Evolutionary conservation across 75 land plant species (phyloP).

Genomic region (Selaginella tamariscina): DNA sequence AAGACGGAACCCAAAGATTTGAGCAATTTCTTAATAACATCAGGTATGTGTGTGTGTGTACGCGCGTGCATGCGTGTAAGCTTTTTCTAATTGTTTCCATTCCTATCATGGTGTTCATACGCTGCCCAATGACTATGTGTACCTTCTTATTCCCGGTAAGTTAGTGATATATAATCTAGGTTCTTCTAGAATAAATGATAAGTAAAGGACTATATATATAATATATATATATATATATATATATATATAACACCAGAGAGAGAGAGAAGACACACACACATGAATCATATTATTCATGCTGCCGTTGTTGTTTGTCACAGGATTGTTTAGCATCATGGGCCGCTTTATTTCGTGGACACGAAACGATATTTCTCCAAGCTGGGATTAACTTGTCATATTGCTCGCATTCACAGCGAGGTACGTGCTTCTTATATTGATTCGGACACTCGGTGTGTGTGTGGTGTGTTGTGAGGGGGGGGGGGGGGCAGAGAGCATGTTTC

Average conservation of each 20-base stretch:
- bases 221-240: too few species aligned
- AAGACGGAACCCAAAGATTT: slow-evolving; percentile 79
- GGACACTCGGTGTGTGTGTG: too few species aligned
- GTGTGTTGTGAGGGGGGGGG: too few species aligned
- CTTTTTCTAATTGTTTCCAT: slow-evolving; percentile 9
- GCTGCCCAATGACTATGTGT: slow-evolving; percentile 70
- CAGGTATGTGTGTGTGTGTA: slow-evolving; percentile 28
- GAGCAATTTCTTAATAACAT: slow-evolving; percentile 50
- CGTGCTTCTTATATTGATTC: background rate
- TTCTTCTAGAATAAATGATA: too few species aligned
- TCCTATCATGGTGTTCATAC: slow-evolving; percentile 70
- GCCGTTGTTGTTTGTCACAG: slow-evolving; percentile 22
- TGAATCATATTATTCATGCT: too few species aligned
- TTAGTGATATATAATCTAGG: too few species aligned
- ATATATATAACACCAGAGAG: too few species aligned
- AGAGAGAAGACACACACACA: too few species aligned
- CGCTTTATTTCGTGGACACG: slow-evolving; percentile 76
- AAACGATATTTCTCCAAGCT: slow-evolving; percentile 78
- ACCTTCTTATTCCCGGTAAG: slow-evolving; percentile 85
- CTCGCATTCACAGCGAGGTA: slow-evolving; percentile 96
- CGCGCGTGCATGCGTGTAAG: background rate
- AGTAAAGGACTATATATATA: too few species aligned
- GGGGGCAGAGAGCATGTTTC: too few species aligned
- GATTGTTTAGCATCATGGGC: slow-evolving; percentile 97
- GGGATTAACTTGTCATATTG: slow-evolving; percentile 91